Percentiles rank a stretch among this genome's conserved stretches.
phyloP scores from a whole-genome alignment of 768 basidiomycete species.

The Termitomyces sp. region DNA sequence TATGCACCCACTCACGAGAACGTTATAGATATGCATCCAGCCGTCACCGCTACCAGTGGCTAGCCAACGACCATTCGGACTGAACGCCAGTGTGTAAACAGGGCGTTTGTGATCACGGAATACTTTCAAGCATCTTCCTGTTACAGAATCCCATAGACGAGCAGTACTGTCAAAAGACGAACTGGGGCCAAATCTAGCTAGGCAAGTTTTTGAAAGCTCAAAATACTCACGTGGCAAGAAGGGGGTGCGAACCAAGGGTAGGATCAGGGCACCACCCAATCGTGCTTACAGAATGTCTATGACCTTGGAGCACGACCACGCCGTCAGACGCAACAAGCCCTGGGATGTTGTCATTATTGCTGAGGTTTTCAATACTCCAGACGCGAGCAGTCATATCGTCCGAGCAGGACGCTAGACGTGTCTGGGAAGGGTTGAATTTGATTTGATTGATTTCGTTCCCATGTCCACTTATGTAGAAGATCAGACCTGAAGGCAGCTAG shows the following conservation, averaged over 20 bases:
- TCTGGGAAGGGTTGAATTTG: conserved; percentile 61
- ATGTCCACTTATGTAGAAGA: conserved; percentile 54
- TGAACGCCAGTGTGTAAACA: conserved; percentile 73
- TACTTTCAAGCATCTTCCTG: conserved; percentile 69
- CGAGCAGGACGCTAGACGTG: conserved; percentile 74
- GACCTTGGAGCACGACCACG: conserved; percentile 53
- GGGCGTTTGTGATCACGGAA: conserved; percentile 70
- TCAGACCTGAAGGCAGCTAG: not conserved
- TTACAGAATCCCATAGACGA: conserved; percentile 78
- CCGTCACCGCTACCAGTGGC: conserved; percentile 83
- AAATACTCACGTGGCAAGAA: conserved; percentile 65
- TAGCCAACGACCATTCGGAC: conserved; percentile 67
- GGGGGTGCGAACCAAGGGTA: conserved; percentile 46
- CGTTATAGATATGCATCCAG: conserved; percentile 66
- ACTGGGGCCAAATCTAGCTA: conserved; percentile 30
- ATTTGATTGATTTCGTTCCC: conserved; percentile 76
- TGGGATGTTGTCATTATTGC: conserved; percentile 35
- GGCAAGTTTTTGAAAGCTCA: not conserved
- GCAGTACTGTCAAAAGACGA: conserved; percentile 80
- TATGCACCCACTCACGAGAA: conserved; percentile 43
- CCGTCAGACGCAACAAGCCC: conserved; percentile 34
- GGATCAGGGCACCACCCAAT: conserved; percentile 66
- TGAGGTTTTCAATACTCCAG: conserved; percentile 56
- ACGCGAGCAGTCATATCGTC: conserved; percentile 78
- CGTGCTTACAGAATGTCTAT: conserved; percentile 59